Base-by-base conservation (phyloP, 2,329 filamentous ascomycete genomes). In the Zalaria sp. region DNA sequence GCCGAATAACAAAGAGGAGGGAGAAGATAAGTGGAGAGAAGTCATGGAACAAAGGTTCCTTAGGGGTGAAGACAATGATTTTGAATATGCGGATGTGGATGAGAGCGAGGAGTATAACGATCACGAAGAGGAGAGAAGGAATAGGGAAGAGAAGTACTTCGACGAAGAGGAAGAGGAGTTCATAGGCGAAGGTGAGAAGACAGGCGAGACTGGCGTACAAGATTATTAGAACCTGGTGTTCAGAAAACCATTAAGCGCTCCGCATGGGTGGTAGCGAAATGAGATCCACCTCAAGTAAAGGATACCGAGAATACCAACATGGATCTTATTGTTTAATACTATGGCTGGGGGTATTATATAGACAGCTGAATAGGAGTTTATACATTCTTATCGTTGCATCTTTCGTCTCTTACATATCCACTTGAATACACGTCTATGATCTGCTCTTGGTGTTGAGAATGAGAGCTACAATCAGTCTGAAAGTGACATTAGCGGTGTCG, bases 361-460 rank as follows among this genome's bases (percentile, higher is more conserved):
- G 18, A 18, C 18, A 18, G 18, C 18, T 18, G 18, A 18, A 18
- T 18, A 18, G 18, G 18, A 18, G 18, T 18, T 18, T 18, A 18
- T 18, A 18, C 18, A 18, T 18, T 18, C 18, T 18, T 18, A 18
- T 18, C 18, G 18, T 18, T 18, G 18, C 18, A 18, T 18, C 18
- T 18, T 18, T 18, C 18, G 18, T 18, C 18, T 18, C 18, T 18
- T 18, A 18, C 18, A 18, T 18, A 18, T 32, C 29, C 29, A n/a
- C n/a, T 32, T 32, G 7, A n/a, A 7, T 32, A 7, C 5, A n/a
- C 9, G 31, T 46, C 59, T 55, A 66, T 44, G 73, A 76, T 65
- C 72, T 78, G 68, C 73, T 79, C 69, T 86, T 86, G 47, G 85
- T 91, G 75, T 94, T 93, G 57, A 95, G 75, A 57, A 95, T 89